phyloP scores from a whole-genome alignment of 768 basidiomycete species.

The Mycena indigotica region DNA sequence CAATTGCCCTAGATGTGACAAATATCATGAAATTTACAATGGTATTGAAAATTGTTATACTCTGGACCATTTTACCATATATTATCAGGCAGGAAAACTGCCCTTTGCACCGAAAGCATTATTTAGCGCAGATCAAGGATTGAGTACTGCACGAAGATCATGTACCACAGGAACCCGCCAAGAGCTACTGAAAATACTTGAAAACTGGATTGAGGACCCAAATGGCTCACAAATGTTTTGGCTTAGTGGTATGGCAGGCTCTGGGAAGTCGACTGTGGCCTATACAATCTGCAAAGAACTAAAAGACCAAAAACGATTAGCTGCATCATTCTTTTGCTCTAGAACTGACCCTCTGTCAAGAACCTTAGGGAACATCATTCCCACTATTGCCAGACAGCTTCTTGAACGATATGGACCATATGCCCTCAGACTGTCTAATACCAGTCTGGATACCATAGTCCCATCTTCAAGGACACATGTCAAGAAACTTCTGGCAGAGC shows the following conservation, averaged over 20 bases:
- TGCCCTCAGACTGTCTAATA: too few relatives aligned
- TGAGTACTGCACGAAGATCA: not conserved
- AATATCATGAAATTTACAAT: too few relatives aligned
- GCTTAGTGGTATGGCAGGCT: constrained; percentile 28
- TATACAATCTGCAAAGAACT: constrained; percentile 1
- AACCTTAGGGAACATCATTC: not conserved
- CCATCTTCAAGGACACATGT: too few relatives aligned
- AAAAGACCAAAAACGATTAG: not conserved
- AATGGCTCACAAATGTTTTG: constrained; percentile 24
- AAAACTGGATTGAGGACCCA: too few relatives aligned
- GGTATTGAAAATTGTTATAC: too few relatives aligned
- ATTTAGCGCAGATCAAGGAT: too few relatives aligned
- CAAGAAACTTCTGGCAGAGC: too few relatives aligned
- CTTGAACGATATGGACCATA: not conserved
- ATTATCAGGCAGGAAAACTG: too few relatives aligned
- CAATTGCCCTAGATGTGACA: too few relatives aligned
- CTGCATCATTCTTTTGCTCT: constrained; percentile 16
- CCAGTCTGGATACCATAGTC: too few relatives aligned
- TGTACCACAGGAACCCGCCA: constrained; percentile 2
- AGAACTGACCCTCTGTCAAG: not conserved
- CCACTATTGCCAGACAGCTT: constrained; percentile 5
- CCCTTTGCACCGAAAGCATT: too few relatives aligned
- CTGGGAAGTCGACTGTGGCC: constrained; percentile 27
- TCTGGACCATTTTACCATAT: too few relatives aligned
- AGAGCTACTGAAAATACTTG: constrained; percentile 12